phyloP scores from a whole-genome alignment of 495 filamentous ascomycete species.

The Thermothielavioides terrestris region DNA sequence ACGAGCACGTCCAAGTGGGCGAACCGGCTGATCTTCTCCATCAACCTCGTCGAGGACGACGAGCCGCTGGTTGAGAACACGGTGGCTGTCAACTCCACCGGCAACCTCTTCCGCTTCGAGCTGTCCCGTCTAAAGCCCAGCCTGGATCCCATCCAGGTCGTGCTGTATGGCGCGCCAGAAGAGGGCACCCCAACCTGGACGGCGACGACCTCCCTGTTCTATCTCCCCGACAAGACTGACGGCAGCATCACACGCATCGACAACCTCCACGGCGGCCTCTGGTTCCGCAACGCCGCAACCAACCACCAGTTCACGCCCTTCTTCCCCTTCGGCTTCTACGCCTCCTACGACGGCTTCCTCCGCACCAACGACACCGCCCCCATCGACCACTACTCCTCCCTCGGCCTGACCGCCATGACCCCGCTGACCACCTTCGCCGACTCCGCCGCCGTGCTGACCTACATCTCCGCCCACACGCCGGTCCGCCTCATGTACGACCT shows the following conservation, averaged over 20 bases:
- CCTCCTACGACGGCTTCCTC: conserved; percentile 48
- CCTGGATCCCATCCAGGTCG: conserved; percentile 37
- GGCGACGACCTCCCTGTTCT: conserved; percentile 40
- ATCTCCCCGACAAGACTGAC: conserved; percentile 49
- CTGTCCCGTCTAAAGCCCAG: conserved; percentile 39
- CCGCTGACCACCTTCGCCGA: conserved; percentile 31
- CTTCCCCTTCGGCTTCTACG: conserved; percentile 58
- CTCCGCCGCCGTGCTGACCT: conserved; percentile 42
- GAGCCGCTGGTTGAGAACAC: conserved; percentile 29
- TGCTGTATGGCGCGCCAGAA: conserved; percentile 35
- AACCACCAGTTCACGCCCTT: conserved; percentile 37
- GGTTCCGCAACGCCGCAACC: conserved; percentile 30
- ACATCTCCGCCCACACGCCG: conserved; percentile 42
- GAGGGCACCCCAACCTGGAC: conserved; percentile 24
- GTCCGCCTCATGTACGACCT: conserved; percentile 61
- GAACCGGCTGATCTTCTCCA: conserved; percentile 29
- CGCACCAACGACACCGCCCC: conserved; percentile 30
- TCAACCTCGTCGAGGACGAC: conserved; percentile 24
- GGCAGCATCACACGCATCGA: conserved; percentile 58
- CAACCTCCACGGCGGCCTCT: conserved; percentile 48
- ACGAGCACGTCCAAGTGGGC: conserved; percentile 19
- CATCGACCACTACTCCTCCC: conserved; percentile 44
- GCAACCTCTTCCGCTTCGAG: conserved; percentile 39
- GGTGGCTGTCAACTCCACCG: conserved; percentile 40
- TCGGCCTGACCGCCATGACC: conserved; percentile 37